Conservation (phyloP, 192 early-diverging fungal genomes). For the Paraglomus occultum region DNA sequence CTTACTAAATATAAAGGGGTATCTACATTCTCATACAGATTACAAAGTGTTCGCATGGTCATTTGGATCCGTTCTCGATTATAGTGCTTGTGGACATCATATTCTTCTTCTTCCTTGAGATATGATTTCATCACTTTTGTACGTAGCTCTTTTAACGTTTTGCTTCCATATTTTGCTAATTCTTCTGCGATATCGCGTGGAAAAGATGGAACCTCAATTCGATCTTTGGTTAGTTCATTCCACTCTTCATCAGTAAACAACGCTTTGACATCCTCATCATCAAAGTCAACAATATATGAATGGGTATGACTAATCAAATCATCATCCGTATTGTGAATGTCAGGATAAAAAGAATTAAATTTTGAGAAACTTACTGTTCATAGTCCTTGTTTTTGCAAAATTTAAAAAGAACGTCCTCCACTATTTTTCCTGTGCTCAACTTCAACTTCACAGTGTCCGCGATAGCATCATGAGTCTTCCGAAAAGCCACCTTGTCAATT, state of each 20-base stretch:
- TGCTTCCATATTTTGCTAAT: constrained; percentile 11
- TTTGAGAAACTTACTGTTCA: constrained; percentile 27
- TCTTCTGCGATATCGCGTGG: constrained; percentile 6
- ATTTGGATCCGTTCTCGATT: neutral
- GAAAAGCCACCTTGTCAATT: constrained; percentile 24
- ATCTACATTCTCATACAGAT: constrained; percentile 21
- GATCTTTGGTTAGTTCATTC: constrained; percentile 22
- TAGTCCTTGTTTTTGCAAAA: constrained; percentile 18
- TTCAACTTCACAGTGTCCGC: constrained; percentile 15
- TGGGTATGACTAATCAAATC: constrained; percentile 28
- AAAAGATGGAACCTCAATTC: neutral
- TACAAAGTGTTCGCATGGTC: neutral
- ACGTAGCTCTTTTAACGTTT: constrained; percentile 16
- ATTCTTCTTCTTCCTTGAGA: neutral
- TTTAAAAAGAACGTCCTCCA: constrained; percentile 25
- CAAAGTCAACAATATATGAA: constrained; percentile 23
- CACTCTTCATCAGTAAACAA: constrained; percentile 18
- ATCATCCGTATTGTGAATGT: constrained; percentile 17
- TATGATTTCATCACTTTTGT: constrained; percentile 3
- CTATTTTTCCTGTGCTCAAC: constrained; percentile 22
- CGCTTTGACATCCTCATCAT: constrained; percentile 16
- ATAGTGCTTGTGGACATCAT: constrained; percentile 5
- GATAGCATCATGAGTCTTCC: constrained; percentile 8
- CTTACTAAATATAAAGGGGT: neutral
- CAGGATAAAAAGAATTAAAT: constrained; percentile 21